Evolutionary conservation across 2,329 filamentous ascomycete genomes (phyloP).

Genomic region (Leptographium flavum): DNA sequence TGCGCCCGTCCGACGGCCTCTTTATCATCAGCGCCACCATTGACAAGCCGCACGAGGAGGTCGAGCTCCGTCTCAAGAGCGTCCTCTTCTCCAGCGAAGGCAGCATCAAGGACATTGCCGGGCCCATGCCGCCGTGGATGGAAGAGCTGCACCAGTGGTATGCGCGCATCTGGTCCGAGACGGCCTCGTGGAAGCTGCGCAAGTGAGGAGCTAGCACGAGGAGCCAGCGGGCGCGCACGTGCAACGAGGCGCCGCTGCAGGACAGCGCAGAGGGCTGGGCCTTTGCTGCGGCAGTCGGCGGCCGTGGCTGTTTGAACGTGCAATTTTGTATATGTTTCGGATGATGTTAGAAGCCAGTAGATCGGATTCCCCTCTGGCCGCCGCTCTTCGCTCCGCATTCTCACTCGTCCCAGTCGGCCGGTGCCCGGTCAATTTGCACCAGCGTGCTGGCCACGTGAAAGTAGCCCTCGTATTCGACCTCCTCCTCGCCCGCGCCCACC

Average conservation of each 20-base stretch:
- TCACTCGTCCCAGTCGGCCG: not conserved
- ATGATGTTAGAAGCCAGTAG: too few relatives aligned
- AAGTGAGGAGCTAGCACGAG: too few relatives aligned
- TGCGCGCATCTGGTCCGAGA: slow-evolving; percentile 23
- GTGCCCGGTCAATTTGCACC: slow-evolving; percentile 17
- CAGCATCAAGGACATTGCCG: slow-evolving; percentile 20
- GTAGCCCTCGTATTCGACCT: slow-evolving; percentile 31
- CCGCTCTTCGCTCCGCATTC: too few relatives aligned
- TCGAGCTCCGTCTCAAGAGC: slow-evolving; percentile 52
- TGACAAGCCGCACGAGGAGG: slow-evolving; percentile 42
- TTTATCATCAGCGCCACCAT: slow-evolving; percentile 50
- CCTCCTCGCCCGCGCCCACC: slow-evolving; percentile 7
- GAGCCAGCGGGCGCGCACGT: too few relatives aligned
- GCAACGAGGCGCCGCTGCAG: too few relatives aligned
- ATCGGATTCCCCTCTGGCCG: too few relatives aligned
- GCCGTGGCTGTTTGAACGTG: too few relatives aligned
- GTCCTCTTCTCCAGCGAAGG: slow-evolving; percentile 37
- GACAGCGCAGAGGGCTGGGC: too few relatives aligned
- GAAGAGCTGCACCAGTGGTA: slow-evolving; percentile 25
- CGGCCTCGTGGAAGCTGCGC: slow-evolving; percentile 22
- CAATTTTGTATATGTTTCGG: too few relatives aligned
- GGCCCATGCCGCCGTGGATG: slow-evolving; percentile 21
- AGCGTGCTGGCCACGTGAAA: slow-evolving; percentile 26
- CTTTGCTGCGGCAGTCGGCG: too few relatives aligned
- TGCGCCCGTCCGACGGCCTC: slow-evolving; percentile 47